These are phyloP conservation scores for Lipomyces chichibuensis DNA, from an alignment of 805 yeast genomes.

Conservation along the genomic window DNA sequence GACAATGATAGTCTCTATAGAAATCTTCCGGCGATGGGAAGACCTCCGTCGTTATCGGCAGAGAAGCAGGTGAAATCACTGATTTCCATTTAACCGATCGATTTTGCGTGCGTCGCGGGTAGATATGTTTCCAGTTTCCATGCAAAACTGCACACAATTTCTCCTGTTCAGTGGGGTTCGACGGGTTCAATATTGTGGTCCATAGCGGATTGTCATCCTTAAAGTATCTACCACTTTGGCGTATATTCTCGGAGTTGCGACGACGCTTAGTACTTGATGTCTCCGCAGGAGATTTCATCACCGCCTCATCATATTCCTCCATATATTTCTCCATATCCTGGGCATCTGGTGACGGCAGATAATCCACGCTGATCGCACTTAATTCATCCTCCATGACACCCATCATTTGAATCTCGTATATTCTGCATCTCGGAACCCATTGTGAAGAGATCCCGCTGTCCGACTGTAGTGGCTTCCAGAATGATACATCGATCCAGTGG, in stretches of 20 bases:
- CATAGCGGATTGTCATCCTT: conserved; percentile 49
- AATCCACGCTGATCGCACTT: conserved; percentile 66
- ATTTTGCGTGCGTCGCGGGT: conserved; percentile 65
- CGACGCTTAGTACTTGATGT: conserved; percentile 11
- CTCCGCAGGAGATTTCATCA: conserved; percentile 11
- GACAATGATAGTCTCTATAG: conserved; percentile 71
- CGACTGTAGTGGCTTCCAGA: conserved; percentile 63
- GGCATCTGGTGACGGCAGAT: conserved; percentile 49
- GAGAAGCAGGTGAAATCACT: conserved; percentile 86
- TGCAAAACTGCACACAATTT: conserved; percentile 60
- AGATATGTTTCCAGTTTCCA: conserved; percentile 90
- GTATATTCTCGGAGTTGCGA: conserved; percentile 14
- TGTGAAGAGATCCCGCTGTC: conserved; percentile 42
- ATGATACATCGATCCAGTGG: conserved; percentile 92
- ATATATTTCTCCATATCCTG: conserved; percentile 58
- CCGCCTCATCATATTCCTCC: conserved; percentile 62
- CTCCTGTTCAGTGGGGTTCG: conserved; percentile 62
- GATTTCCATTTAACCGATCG: conserved; percentile 85
- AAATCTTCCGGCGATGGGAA: conserved; percentile 76
- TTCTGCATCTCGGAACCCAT: conserved; percentile 94
- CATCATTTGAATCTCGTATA: conserved; percentile 97
- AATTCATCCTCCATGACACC: conserved; percentile 93
- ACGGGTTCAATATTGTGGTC: conserved; percentile 76
- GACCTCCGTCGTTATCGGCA: conserved; percentile 77
- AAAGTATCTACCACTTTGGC: conserved; percentile 20